A percentile compares a stretch with the other conserved stretches of the same genome.
Evolutionary conservation across 768 basidiomycete genomes (phyloP).

Genomic region (Suillus plorans): DNA sequence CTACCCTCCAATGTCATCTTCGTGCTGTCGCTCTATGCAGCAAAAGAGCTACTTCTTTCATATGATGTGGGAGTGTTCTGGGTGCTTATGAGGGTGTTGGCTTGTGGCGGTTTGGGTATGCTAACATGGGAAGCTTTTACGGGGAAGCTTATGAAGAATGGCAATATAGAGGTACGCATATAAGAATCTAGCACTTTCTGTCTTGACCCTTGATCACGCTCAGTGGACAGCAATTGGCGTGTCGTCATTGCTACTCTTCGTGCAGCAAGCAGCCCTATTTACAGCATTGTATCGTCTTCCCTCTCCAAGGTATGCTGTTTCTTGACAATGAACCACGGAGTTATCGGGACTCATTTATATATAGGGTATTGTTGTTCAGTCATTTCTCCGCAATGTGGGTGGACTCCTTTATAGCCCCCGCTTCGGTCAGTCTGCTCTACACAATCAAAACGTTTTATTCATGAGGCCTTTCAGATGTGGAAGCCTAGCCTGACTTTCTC

Average conservation of each 20-base stretch:
- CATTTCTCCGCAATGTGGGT: conserved; percentile 74
- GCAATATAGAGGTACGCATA: conserved; percentile 56
- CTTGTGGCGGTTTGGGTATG: conserved; percentile 66
- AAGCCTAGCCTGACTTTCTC: conserved; percentile 46
- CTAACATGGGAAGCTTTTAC: conserved; percentile 59
- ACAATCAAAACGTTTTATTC: conserved; percentile 4
- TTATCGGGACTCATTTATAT: conserved; percentile 4
- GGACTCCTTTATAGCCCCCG: conserved; percentile 47
- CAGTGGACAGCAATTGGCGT: conserved; percentile 74
- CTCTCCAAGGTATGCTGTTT: conserved; percentile 55
- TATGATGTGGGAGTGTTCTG: conserved; percentile 73
- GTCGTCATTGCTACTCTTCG: conserved; percentile 63
- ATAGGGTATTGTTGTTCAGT: conserved; percentile 66
- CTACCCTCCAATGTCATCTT: conserved; percentile 63
- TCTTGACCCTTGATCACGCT: conserved; percentile 12
- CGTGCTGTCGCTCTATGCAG: conserved; percentile 58
- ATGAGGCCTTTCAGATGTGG: conserved; percentile 40
- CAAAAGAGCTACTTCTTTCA: conserved; percentile 66
- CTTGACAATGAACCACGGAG: background rate
- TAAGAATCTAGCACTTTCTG: conserved; percentile 7
- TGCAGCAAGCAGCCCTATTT: conserved; percentile 67
- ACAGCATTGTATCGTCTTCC: conserved; percentile 69
- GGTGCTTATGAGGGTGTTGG: conserved; percentile 72
- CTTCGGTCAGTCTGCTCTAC: conserved; percentile 40
- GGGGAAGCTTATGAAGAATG: conserved; percentile 52